These are phyloP conservation scores for Podosphaera leucotricha DNA, from an alignment of 2,329 filamentous ascomycete species.

Conservation along the genomic window DNA sequence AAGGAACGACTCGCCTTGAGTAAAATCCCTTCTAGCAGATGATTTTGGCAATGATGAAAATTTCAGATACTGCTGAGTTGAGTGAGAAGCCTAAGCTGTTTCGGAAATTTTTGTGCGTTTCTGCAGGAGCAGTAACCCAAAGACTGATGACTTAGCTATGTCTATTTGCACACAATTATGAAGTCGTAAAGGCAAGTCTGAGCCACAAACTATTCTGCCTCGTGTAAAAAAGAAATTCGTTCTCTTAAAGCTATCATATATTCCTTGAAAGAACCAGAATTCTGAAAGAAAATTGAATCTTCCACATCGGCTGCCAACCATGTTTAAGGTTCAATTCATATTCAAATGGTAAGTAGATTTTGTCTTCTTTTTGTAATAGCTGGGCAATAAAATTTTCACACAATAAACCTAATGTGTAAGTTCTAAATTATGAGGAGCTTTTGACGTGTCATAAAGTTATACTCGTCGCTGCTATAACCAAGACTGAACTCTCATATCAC, in stretches of 20 bases:
- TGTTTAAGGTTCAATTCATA: too few relatives aligned
- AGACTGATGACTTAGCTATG: constrained; percentile 10
- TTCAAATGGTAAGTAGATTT: too few relatives aligned
- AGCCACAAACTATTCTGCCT: constrained; percentile 20
- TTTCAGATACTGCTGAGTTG: constrained; percentile 53
- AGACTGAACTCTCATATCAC: too few relatives aligned
- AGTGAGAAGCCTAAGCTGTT: constrained; percentile 13
- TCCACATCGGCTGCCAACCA: too few relatives aligned
- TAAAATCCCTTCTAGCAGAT: constrained; percentile 12
- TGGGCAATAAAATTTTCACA: too few relatives aligned
- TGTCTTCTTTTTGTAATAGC: too few relatives aligned
- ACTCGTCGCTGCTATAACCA: too few relatives aligned
- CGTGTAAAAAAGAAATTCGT: neutral
- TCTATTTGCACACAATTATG: constrained; percentile 9
- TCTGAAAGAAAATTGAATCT: too few relatives aligned
- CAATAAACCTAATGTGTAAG: too few relatives aligned
- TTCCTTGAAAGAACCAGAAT: too few relatives aligned
- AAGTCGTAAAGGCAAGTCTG: constrained; percentile 38
- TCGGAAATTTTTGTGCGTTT: constrained; percentile 23
- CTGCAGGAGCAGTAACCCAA: constrained; percentile 17
- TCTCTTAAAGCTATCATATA: neutral
- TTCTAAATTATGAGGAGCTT: too few relatives aligned
- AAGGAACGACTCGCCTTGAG: constrained; percentile 39
- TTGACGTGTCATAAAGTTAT: too few relatives aligned
- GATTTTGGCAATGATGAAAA: constrained; percentile 36